Conservation (phyloP, 108 stramenopile genomes). For the Skeletonema potamos region DNA sequence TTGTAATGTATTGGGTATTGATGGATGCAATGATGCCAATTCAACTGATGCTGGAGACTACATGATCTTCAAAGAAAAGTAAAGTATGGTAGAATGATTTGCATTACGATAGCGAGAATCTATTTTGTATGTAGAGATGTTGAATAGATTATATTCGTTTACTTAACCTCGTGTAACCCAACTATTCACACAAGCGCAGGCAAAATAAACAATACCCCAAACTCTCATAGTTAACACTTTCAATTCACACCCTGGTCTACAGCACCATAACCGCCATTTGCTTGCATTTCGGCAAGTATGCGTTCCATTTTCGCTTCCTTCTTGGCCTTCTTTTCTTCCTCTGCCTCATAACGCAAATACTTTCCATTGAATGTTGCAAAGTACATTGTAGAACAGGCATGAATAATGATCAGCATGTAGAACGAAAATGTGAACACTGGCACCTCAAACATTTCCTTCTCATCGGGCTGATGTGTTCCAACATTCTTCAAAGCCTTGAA, state of each 20-base stretch:
- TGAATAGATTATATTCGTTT: neutral
- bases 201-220: neutral
- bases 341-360: conserved; percentile 83
- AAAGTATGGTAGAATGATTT: too few species aligned
- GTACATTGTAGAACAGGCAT: conserved; percentile 76
- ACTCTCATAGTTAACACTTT: neutral
- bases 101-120: neutral
- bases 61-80: neutral
- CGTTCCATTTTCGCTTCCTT: conserved; percentile 14
- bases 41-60: neutral
- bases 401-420: conserved; percentile 79
- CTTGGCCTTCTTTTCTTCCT: conserved; percentile 57
- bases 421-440: conserved; percentile 89
- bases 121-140: neutral
- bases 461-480: conserved; percentile 40
- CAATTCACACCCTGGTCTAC: neutral
- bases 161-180: neutral
- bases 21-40: neutral
- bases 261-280: conserved; percentile 17
- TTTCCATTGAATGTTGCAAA: conserved; percentile 89
- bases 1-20: neutral
- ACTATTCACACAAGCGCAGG: neutral
- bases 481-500: conserved; percentile 83
- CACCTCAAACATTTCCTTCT: conserved; percentile 44
- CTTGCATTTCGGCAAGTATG: conserved; percentile 1